A percentile compares a stretch with the other conserved stretches of the same genome.
Evolutionary conservation across 2,329 filamentous ascomycete genomes (phyloP).

Genomic region (Chrysoporthe deuterocubensis): DNA sequence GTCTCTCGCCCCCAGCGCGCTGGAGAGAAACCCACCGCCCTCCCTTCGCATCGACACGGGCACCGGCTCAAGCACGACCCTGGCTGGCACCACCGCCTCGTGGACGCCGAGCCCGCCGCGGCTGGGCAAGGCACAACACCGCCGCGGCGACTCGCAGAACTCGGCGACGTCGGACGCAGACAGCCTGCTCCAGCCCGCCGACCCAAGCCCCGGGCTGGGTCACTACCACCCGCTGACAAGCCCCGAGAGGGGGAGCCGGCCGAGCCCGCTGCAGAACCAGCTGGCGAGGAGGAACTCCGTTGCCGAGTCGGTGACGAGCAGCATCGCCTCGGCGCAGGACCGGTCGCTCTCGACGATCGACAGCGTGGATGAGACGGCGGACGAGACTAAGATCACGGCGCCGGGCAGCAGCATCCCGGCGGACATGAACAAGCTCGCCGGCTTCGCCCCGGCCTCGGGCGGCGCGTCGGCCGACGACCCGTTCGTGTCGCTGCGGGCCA

Average conservation of each 20-base stretch:
- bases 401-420: slow-evolving; percentile 19
- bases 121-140: slow-evolving; percentile 31
- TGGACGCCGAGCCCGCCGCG: slow-evolving; percentile 39
- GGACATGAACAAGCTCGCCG: slow-evolving; percentile 22
- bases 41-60: slow-evolving; percentile 14
- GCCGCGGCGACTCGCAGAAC: slow-evolving; percentile 39
- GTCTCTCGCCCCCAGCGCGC: slow-evolving; percentile 20
- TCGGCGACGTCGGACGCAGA: slow-evolving; percentile 45
- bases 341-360: slow-evolving; percentile 59
- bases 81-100: slow-evolving; percentile 16
- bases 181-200: slow-evolving; percentile 44
- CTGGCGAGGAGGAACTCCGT: slow-evolving; percentile 20
- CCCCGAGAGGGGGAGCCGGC: slow-evolving; percentile 41
- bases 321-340: slow-evolving; percentile 46
- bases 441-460: neutral
- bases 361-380: slow-evolving; percentile 55
- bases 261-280: slow-evolving; percentile 21
- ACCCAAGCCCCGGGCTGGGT: slow-evolving; percentile 42
- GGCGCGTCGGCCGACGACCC: slow-evolving; percentile 9
- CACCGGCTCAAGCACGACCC: slow-evolving; percentile 13
- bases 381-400: slow-evolving; percentile 24
- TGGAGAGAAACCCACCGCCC: slow-evolving; percentile 36
- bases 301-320: slow-evolving; percentile 44
- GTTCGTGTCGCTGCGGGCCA: slow-evolving; percentile 12
- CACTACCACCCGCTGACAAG: slow-evolving; percentile 44